Percentiles rank a stretch among this genome's conserved stretches.
Conservation (phyloP, 139 green algal species). For the Penium margaritaceum region DNA sequence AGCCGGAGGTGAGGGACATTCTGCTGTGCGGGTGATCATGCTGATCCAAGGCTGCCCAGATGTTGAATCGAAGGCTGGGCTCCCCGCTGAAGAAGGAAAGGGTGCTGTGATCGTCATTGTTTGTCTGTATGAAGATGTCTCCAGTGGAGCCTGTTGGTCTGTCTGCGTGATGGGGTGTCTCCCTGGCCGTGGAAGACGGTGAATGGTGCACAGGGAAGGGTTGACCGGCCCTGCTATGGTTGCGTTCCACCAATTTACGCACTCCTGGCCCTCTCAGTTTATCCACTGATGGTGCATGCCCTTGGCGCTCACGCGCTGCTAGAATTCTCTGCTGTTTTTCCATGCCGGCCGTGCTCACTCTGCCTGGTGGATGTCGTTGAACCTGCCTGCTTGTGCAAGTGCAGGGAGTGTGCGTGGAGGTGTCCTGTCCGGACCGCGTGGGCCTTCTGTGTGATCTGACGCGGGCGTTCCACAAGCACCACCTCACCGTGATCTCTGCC, state of each 20-base stretch:
- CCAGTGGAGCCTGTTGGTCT: too few relatives aligned
- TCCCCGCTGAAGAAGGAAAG: too few relatives aligned
- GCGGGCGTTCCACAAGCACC: slow-evolving; percentile 8
- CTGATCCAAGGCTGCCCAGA: neutral
- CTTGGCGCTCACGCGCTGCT: too few relatives aligned
- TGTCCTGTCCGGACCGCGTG: slow-evolving; percentile 20
- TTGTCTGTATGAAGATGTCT: too few relatives aligned
- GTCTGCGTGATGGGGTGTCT: too few relatives aligned
- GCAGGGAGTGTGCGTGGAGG: slow-evolving; percentile 28
- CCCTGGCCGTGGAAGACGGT: too few relatives aligned
- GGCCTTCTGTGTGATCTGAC: slow-evolving; percentile 33
- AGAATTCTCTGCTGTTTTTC: neutral
- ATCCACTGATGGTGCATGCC: too few relatives aligned
- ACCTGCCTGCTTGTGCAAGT: neutral
- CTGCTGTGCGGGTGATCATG: neutral
- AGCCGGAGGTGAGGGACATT: slow-evolving; percentile 7
- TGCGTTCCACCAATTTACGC: too few relatives aligned
- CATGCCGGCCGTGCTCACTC: neutral
- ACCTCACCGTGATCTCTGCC: slow-evolving; percentile 22
- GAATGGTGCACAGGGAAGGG: too few relatives aligned
- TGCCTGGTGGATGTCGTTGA: neutral
- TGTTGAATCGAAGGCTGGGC: neutral
- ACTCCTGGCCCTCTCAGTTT: too few relatives aligned
- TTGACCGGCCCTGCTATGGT: too few relatives aligned
- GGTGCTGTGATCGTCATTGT: too few relatives aligned